Evolutionary conservation across 2,329 filamentous ascomycete genomes (phyloP).

Genomic region (Beauveria bassiana): DNA sequence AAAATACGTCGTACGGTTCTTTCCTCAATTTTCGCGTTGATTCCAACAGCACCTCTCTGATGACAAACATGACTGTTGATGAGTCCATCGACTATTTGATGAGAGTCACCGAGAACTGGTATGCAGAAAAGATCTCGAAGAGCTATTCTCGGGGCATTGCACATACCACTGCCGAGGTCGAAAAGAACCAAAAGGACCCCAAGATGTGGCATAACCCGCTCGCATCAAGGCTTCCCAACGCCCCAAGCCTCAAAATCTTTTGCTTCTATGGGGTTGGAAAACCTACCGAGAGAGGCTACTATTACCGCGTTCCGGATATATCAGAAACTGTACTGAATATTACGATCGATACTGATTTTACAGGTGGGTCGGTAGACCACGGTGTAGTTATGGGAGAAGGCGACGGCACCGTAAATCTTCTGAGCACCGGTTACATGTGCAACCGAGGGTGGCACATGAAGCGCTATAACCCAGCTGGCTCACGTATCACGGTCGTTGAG

Average conservation of each 20-base stretch:
- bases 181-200: slow-evolving; percentile 68
- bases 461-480: slow-evolving; percentile 81
- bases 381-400: slow-evolving; percentile 95
- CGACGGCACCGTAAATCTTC: slow-evolving; percentile 89
- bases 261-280: slow-evolving; percentile 97
- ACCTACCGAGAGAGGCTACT: slow-evolving; percentile 86
- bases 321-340: slow-evolving; percentile 61
- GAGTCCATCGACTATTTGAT: slow-evolving; percentile 73
- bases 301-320: slow-evolving; percentile 68
- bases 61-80: slow-evolving; percentile 71
- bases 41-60: slow-evolving; percentile 55
- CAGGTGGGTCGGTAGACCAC: slow-evolving; percentile 60
- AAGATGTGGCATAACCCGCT: slow-evolving; percentile 93
- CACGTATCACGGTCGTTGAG: slow-evolving; percentile 78
- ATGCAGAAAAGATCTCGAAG: slow-evolving; percentile 59
- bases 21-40: slow-evolving; percentile 74
- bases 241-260: slow-evolving; percentile 87
- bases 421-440: slow-evolving; percentile 95
- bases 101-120: slow-evolving; percentile 78
- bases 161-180: slow-evolving; percentile 69
- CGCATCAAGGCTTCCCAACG: slow-evolving; percentile 77
- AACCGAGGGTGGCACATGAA: slow-evolving; percentile 89
- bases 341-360: slow-evolving; percentile 61
- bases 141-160: slow-evolving; percentile 89
- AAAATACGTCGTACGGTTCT: slow-evolving; percentile 67